These are phyloP conservation scores for Citrus glauca DNA, from an alignment of 345 rosid species.

Conservation along the genomic window DNA sequence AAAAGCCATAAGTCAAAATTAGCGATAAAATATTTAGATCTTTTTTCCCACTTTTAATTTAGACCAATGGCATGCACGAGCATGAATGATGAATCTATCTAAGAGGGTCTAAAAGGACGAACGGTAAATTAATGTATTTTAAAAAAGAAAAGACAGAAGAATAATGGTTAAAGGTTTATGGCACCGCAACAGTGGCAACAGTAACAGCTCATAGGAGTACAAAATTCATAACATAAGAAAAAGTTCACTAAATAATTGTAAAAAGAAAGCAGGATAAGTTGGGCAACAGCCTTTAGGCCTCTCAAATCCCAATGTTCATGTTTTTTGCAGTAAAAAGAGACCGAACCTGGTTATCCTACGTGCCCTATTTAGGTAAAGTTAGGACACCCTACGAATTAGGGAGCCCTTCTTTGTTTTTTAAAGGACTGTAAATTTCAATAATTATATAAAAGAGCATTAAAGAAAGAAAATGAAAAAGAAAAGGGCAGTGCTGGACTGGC, in stretches of 20 bases:
- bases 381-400: conserved; percentile 19
- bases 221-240: not conserved
- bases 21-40: not conserved
- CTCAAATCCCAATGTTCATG: conserved; percentile 34
- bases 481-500: not conserved
- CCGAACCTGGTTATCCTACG: conserved; percentile 21
- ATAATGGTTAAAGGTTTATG: not conserved
- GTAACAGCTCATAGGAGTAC: not conserved
- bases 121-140: not conserved
- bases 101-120: not conserved
- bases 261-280: not conserved
- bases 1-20: not conserved
- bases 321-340: conserved; percentile 19
- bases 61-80: not conserved
- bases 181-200: not conserved
- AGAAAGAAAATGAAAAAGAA: not conserved
- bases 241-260: not conserved
- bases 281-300: not conserved
- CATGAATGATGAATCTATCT: not conserved
- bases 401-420: not conserved
- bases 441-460: not conserved
- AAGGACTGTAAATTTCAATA: not conserved
- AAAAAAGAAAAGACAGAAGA: not conserved
- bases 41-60: not conserved
- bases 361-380: conserved; percentile 2